These are phyloP conservation scores for Phytophthora niederhauseri DNA, from an alignment of 352 stramenopile genomes.

Conservation along the genomic window DNA sequence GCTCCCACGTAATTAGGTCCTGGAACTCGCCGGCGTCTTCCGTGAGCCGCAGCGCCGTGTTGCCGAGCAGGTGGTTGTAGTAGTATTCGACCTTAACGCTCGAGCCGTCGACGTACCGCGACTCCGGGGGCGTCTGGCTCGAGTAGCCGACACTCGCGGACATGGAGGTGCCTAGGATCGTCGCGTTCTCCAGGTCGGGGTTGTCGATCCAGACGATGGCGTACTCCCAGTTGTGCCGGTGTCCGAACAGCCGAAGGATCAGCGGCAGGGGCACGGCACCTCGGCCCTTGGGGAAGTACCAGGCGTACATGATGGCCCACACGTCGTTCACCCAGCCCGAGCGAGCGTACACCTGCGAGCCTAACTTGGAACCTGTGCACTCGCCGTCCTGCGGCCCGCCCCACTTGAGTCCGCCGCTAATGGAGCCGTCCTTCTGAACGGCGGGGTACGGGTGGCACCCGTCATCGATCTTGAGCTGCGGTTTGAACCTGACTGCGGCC, in stretches of 20 bases:
- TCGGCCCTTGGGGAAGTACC: slow-evolving; percentile 37
- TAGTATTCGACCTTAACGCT: slow-evolving; percentile 36
- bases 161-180: slow-evolving; percentile 30
- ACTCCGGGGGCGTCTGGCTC: slow-evolving; percentile 11
- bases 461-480: slow-evolving; percentile 32
- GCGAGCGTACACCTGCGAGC: slow-evolving; percentile 33
- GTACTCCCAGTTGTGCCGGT: slow-evolving; percentile 55
- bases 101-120: slow-evolving; percentile 17
- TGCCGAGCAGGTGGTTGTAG: slow-evolving; percentile 29
- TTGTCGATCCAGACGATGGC: slow-evolving; percentile 41
- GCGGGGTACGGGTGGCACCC: slow-evolving; percentile 33
- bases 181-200: slow-evolving; percentile 18
- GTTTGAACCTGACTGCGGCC: slow-evolving; percentile 29
- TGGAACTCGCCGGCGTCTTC: slow-evolving; percentile 30
- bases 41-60: slow-evolving; percentile 27
- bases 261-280: slow-evolving; percentile 8
- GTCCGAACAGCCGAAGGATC: slow-evolving; percentile 28
- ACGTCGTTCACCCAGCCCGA: slow-evolving; percentile 30
- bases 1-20: slow-evolving; percentile 35
- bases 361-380: slow-evolving; percentile 31
- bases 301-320: slow-evolving; percentile 37
- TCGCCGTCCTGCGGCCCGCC: slow-evolving; percentile 29
- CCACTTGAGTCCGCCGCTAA: slow-evolving; percentile 34
- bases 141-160: slow-evolving; percentile 25
- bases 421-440: slow-evolving; percentile 30